Conservation (phyloP, 805 yeast genomes). For the Isabelozyma pseudorhagii region DNA sequence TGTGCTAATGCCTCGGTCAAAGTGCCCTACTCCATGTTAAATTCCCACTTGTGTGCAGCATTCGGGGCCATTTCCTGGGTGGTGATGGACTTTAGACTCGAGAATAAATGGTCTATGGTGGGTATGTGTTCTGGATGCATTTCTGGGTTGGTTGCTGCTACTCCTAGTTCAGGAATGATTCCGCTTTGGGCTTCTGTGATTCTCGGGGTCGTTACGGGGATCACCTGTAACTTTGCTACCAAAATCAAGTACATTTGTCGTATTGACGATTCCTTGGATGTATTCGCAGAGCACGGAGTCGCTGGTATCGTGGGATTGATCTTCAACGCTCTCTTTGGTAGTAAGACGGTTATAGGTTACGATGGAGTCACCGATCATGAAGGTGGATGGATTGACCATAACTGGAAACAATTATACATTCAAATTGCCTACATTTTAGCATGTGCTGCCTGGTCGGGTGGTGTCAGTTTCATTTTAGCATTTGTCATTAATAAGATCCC, state of each 20-base stretch:
- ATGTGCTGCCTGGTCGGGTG: constrained; percentile 67
- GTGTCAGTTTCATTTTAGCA: constrained; percentile 75
- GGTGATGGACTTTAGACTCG: constrained; percentile 81
- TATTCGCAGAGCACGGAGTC: constrained; percentile 97
- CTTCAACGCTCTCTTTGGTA: constrained; percentile 88
- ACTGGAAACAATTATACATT: constrained; percentile 87
- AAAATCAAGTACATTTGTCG: constrained; percentile 75
- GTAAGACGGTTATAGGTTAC: constrained; percentile 83
- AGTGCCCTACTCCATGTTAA: constrained; percentile 87
- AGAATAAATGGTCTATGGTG: constrained; percentile 89
- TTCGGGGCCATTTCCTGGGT: constrained; percentile 94
- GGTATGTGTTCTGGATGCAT: constrained; percentile 94
- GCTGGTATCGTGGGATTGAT: constrained; percentile 90
- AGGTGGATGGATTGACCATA: constrained; percentile 92
- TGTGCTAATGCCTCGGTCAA: constrained; percentile 78
- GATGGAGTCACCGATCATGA: constrained; percentile 80
- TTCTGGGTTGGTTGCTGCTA: constrained; percentile 95
- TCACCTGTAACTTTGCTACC: constrained; percentile 86
- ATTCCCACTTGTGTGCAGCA: constrained; percentile 85
- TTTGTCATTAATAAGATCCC: constrained; percentile 75
- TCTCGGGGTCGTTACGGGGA: constrained; percentile 77
- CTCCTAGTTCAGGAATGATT: constrained; percentile 89
- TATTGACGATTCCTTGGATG: constrained; percentile 92
- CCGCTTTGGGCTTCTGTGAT: constrained; percentile 90
- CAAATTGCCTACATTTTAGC: constrained; percentile 85